phyloP scores from a whole-genome alignment of 2,329 filamentous ascomycete species.

The Aspergillus felis region DNA sequence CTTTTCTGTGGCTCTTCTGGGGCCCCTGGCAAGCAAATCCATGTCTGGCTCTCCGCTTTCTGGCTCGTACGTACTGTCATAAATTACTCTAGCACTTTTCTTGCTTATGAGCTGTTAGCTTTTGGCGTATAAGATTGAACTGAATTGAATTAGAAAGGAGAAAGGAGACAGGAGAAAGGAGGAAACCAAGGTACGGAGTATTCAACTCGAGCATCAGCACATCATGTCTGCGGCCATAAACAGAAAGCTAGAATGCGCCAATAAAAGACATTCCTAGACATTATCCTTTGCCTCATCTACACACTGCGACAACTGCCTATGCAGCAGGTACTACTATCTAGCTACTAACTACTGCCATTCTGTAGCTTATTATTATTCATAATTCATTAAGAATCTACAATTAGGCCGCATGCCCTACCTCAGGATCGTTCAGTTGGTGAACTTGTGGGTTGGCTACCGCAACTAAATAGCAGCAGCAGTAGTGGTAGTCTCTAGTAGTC shows the following conservation, averaged over 20 bases:
- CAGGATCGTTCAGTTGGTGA: too few relatives aligned
- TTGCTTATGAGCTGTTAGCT: too few relatives aligned
- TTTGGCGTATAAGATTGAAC: too few relatives aligned
- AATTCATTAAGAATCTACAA: not conserved
- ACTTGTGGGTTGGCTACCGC: not conserved
- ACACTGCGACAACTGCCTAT: slow-evolving; percentile 19
- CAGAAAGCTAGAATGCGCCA: slow-evolving; percentile 20
- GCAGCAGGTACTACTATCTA: too few relatives aligned
- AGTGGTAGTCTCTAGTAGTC: not conserved
- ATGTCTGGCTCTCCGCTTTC: too few relatives aligned
- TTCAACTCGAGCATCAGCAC: not conserved
- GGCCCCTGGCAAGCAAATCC: not conserved
- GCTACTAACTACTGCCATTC: too few relatives aligned
- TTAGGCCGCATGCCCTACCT: too few relatives aligned
- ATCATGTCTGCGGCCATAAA: slow-evolving; percentile 22
- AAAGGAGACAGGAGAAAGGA: too few relatives aligned
- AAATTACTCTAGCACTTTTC: too few relatives aligned
- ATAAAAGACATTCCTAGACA: slow-evolving; percentile 5
- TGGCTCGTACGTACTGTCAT: too few relatives aligned
- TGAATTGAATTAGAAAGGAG: too few relatives aligned
- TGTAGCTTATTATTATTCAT: not conserved
- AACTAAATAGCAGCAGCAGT: not conserved
- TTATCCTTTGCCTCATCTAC: slow-evolving; percentile 15
- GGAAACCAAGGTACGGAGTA: too few relatives aligned
- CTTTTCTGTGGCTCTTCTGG: not conserved